Base-by-base conservation (phyloP, 768 basidiomycete species). In the Kwoniella shandongensis region DNA sequence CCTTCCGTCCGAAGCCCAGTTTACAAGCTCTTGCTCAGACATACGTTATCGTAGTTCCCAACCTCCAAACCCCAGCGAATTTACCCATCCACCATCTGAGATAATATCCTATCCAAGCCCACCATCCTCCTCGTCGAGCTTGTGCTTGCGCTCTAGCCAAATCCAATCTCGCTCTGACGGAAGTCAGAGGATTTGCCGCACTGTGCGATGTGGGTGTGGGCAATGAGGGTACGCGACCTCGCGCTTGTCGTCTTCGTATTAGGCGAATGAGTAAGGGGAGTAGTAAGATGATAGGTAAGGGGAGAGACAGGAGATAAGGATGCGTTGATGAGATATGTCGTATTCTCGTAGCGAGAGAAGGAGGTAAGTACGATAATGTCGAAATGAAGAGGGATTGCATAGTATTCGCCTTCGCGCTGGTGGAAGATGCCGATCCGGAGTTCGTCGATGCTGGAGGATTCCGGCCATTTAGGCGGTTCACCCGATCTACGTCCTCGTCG, bases 21-120 rank as follows among this genome's bases (percentile, higher is more conserved):
- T 18, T 6, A 42, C 22, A 23, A 42, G 22, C 40, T 23, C 40
- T n/a, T 23, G 22, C 45, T 50, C 30, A 50, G 22, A 60, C 20
- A 35, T 53, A 73, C 1, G 72, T 73, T 23, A 73, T 70, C 8
- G 69, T 70, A 2, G 69, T 73, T 1, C 64, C 72, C 45, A 73
- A 44, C 32, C 57, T 59, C 72, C 69, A 73, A 4, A 73, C 58
- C 11, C 72, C 72, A 3, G 27, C 18, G 27, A 68, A 61, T 51
- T 70, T 70, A 6, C 47, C 32, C 6, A 66, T 22, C 69, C 69
- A 73, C 66, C 66, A 69, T 2, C 51, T 18, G 3, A 73, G 20
- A 32, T 51, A 70, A 40, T 46, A 66, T 30, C 30, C 38, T 2
- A 65, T 2, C 72, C 69, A 70, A n/a, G 55, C 49, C 44, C 32